Evolutionary conservation across 345 rosid species (phyloP), one percentile per base, ranked within the genome.

Genomic region (Eucalyptus rudis): DNA sequence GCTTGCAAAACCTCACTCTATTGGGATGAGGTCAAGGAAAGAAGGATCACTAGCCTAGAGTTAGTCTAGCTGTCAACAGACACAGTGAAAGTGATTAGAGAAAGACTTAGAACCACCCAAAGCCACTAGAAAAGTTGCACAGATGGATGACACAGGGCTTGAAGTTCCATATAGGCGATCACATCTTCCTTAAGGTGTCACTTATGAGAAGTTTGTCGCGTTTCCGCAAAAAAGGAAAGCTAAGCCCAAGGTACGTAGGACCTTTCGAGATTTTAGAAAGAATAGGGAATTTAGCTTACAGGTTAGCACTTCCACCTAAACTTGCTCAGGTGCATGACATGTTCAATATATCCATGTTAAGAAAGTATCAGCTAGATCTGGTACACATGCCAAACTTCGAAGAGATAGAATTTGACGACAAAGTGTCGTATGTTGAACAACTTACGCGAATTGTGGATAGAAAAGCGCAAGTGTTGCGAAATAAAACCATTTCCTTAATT

Each of bases 311-410:
- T 3, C 8, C 1, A 0, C 2, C 54, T 3, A 51, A 1, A 51
- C 20, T 51, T 16, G 8, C 54, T 51, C 3, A 6, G 0, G 7
- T 51, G 0, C 54, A 51, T 51, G 22, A 51, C 54, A 3, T 51
- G 54, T 51, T 51, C 4, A 7, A 51, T 51, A 3, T 51, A 51
- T 51, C 54, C 54, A 51, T 51, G 20, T 3, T 51, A 51, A 51
- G 22, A 51, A 51, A 51, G 54, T 51, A 51, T 51, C 4, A 17
- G 3, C 8, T 3, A 0, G 4, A 51, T 51, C 3, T 2, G 0
- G 1, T 3, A 7, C 1, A 0, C 1, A 3, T 1, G 22, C 4
- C 0, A 51, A 51, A 51, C 22, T 3, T 51, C 1, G 0, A 51
- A 51, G 54, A 51, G 54, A 51, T 51, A 0, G 8, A 51, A 17